Conservation (phyloP, 306 rosid genomes). For the Citrullus amarus region DNA sequence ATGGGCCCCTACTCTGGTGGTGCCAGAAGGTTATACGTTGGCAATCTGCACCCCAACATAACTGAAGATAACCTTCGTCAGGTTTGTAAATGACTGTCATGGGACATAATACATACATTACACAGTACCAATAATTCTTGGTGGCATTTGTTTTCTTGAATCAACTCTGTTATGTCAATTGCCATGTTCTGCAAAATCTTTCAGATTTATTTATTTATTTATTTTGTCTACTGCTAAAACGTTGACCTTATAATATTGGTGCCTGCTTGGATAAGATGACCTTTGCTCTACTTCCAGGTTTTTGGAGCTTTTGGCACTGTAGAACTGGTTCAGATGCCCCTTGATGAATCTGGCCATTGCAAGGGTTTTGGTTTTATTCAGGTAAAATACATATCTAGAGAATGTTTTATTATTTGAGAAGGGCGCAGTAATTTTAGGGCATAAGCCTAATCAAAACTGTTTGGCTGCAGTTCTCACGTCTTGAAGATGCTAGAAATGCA, state of each 20-base stretch:
- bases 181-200: not conserved
- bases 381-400: conserved; percentile 24
- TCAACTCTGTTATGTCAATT: not conserved
- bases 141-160: conserved; percentile 6
- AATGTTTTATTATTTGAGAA: not conserved
- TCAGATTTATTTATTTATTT: not conserved
- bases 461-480: conserved; percentile 65
- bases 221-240: not conserved
- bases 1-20: conserved; percentile 91
- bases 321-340: conserved; percentile 90
- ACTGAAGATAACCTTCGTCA: conserved; percentile 81
- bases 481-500: conserved; percentile 88
- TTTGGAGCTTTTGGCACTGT: conserved; percentile 97
- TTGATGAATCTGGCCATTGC: conserved; percentile 77
- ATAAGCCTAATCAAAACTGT: conserved; percentile 18
- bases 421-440: not conserved
- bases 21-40: conserved; percentile 88
- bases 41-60: conserved; percentile 77
- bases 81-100: conserved; percentile 30
- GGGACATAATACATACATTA: not conserved
- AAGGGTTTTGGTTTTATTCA: conserved; percentile 98
- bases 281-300: conserved; percentile 36
- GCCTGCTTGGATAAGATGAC: not conserved
- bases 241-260: not conserved
- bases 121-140: not conserved